Evolutionary conservation across 23 red algal species (phyloP), one percentile per base, ranked within the genome.

Genomic region (Cyanidioschyzon merolae): DNA sequence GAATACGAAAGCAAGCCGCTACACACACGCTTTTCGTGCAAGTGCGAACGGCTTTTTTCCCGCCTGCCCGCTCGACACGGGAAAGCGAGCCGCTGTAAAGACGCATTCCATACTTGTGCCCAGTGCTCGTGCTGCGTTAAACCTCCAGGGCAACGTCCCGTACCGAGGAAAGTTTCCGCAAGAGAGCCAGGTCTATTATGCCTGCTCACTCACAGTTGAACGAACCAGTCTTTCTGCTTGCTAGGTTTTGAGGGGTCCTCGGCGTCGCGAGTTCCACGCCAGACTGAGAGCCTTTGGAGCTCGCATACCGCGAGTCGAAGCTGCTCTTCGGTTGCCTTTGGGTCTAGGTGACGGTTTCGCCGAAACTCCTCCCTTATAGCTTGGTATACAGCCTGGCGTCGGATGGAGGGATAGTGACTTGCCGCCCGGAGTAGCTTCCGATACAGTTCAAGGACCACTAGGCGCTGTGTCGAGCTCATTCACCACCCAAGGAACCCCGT

Each of bases 351-450:
- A 32, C 63, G 63, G 12, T 71, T 71, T 7, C 2, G 7, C 12
- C 63, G 63, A 27, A 71, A 71, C 29, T 71, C 63, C 63, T 71
- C 63, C 30, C 63, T 25, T 32, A 71, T 71, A 7, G 63, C 63
- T 35, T 71, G 16, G 32, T 71, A 71, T 3, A 71, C 63, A 32
- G 21, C n/a, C 30, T 7, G 63, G 7, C 30, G 12, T 7, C 63
- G 63, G 30, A 71, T 32, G 63, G 63, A 71, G n/a, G 63, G 63
- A 35, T 32, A 71, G 63, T 71, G 32, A 7, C 30, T 7, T 3
- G 63, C 63, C 12, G 63, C 63, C 16, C 63, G 63, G 12, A 71
- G 32, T 27, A 71, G 7, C 63, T 71, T 7, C 3, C 63, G 63
- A 32, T 71, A 71, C 29, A 71, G 32, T 27, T 32, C n/a, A 7